Evolutionary conservation across 768 basidiomycete species (phyloP).

Genomic region (Sporobolomyces phaffii): DNA sequence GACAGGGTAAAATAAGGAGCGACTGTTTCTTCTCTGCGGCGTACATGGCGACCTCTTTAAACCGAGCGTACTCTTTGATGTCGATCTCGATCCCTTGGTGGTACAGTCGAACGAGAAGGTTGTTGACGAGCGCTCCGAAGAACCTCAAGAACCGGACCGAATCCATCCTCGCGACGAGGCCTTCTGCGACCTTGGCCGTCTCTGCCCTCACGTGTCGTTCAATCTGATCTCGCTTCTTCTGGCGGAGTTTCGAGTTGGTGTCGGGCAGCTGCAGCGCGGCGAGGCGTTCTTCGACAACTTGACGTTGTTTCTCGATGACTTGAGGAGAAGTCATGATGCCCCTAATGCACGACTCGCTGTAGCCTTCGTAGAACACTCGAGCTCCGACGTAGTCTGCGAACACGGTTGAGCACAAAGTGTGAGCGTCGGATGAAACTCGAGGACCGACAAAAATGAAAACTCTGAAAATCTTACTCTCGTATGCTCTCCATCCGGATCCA

Average conservation of each 20-base stretch:
- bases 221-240: constrained; percentile 4
- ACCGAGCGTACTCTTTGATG: constrained; percentile 21
- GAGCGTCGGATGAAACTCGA: too few species aligned
- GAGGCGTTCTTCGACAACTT: background rate
- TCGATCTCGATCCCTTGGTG: constrained; percentile 36
- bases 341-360: constrained; percentile 21
- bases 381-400: constrained; percentile 30
- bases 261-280: background rate
- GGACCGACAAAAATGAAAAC: background rate
- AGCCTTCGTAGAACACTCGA: constrained; percentile 30
- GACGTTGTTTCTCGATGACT: constrained; percentile 4
- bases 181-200: constrained; percentile 4
- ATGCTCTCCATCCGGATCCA: constrained; percentile 29
- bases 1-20: constrained; percentile 39
- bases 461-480: constrained; percentile 17
- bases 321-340: constrained; percentile 9
- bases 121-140: constrained; percentile 33
- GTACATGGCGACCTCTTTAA: constrained; percentile 36
- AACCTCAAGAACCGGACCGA: constrained; percentile 22
- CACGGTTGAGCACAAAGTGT: background rate
- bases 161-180: constrained; percentile 34
- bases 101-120: constrained; percentile 33
- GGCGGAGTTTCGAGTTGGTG: background rate
- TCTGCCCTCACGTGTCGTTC: constrained; percentile 1
- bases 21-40: constrained; percentile 37